Evolutionary conservation across 306 rosid genomes (phyloP).

Genomic region (Herpetospermum pedunculosum): DNA sequence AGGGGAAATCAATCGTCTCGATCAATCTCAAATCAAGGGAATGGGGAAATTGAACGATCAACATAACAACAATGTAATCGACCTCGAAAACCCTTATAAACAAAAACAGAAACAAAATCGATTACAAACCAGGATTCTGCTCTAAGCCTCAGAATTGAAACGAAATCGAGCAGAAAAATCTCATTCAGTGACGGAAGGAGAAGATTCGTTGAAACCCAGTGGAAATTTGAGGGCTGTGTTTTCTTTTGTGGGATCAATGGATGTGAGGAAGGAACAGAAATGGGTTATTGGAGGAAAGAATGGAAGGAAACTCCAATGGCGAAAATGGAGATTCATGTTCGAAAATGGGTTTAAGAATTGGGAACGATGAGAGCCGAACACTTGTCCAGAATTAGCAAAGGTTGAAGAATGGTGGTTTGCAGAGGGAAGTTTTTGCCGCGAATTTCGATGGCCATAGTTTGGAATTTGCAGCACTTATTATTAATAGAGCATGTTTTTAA

Average conservation of each 20-base stretch:
- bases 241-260: background rate
- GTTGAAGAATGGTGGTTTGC: background rate
- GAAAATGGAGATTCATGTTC: background rate
- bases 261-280: background rate
- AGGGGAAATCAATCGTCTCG: background rate
- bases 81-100: background rate
- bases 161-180: background rate
- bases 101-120: too few species aligned
- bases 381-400: background rate
- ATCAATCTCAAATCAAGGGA: background rate
- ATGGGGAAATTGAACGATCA: background rate
- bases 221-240: background rate
- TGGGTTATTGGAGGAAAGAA: background rate
- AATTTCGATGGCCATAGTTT: background rate
- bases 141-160: background rate
- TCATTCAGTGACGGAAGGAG: background rate
- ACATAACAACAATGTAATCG: background rate
- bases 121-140: background rate
- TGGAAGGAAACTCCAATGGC: background rate
- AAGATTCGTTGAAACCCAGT: background rate
- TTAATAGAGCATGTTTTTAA: background rate
- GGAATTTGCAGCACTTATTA: background rate
- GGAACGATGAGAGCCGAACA: background rate
- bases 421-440: background rate
- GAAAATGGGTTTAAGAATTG: constrained; percentile 1